Evolutionary conservation across 2,329 filamentous ascomycete species (phyloP).

Genomic region (Neobulgaria alba): DNA sequence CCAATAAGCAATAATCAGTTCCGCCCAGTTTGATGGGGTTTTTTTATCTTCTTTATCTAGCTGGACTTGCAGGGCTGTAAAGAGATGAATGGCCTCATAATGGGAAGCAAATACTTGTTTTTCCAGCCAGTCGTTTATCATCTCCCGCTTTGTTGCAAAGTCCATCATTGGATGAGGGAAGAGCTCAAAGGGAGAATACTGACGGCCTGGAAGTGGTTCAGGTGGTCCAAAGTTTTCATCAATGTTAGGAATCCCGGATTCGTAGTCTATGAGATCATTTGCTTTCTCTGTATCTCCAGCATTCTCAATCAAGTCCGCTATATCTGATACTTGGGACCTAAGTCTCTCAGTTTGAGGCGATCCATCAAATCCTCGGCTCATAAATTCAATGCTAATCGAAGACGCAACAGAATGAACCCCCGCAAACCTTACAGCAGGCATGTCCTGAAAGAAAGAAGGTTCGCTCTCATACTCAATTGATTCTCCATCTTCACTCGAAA

Average conservation of each 20-base stretch:
- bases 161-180: constrained; percentile 13
- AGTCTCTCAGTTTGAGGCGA: neutral
- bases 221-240: neutral
- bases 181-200: constrained; percentile 7
- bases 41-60: constrained; percentile 8
- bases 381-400: neutral
- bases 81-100: constrained; percentile 14
- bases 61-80: constrained; percentile 10
- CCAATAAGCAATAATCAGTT: constrained; percentile 19
- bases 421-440: neutral
- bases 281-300: neutral
- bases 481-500: constrained; percentile 8
- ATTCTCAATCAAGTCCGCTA: neutral
- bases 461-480: constrained; percentile 4
- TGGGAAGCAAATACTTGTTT: constrained; percentile 13
- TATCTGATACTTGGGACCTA: neutral
- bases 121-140: constrained; percentile 20
- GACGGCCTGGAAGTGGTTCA: constrained; percentile 1
- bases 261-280: neutral
- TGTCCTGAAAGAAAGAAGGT: neutral
- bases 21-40: constrained; percentile 19
- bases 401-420: neutral
- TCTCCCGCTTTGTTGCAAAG: constrained; percentile 17
- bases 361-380: neutral
- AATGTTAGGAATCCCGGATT: neutral